phyloP scores from a whole-genome alignment of 345 rosid genomes.

The Boechera divaricarpa region DNA sequence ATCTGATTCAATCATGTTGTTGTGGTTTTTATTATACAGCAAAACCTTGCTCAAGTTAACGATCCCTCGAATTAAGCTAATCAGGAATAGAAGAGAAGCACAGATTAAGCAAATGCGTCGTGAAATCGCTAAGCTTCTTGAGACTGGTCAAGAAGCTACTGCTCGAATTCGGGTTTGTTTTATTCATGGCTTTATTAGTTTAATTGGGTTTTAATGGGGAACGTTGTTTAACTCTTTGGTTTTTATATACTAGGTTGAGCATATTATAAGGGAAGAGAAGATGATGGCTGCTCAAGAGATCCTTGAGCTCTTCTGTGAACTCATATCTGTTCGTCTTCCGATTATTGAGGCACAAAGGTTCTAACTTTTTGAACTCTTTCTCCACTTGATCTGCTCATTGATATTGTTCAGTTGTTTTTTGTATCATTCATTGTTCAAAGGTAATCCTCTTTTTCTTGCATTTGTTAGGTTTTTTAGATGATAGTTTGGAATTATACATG shows the following conservation, averaged over 20 bases:
- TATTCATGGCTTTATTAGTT: background rate
- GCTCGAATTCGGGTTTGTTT: conserved; percentile 86
- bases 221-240: background rate
- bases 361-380: conserved; percentile 13
- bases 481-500: background rate
- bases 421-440: no score
- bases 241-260: conserved; percentile 71
- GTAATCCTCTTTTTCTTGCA: background rate
- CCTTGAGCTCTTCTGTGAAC: conserved; percentile 85
- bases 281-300: conserved; percentile 99
- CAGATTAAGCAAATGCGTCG: conserved; percentile 93
- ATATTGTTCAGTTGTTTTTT: background rate
- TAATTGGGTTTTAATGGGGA: background rate
- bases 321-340: conserved; percentile 89
- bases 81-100: conserved; percentile 89
- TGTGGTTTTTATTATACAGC: conserved; percentile 48
- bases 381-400: background rate
- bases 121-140: conserved; percentile 94
- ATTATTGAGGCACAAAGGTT: conserved; percentile 93
- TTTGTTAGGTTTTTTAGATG: background rate
- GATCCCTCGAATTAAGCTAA: conserved; percentile 63
- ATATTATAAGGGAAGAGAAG: conserved; percentile 93
- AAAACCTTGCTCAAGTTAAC: conserved; percentile 85
- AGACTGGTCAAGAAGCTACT: conserved; percentile 98
- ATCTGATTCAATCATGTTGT: conserved; percentile 5